These are phyloP conservation scores for Echites panduratus DNA, from an alignment of 257 asterid species.

Conservation along the genomic window DNA sequence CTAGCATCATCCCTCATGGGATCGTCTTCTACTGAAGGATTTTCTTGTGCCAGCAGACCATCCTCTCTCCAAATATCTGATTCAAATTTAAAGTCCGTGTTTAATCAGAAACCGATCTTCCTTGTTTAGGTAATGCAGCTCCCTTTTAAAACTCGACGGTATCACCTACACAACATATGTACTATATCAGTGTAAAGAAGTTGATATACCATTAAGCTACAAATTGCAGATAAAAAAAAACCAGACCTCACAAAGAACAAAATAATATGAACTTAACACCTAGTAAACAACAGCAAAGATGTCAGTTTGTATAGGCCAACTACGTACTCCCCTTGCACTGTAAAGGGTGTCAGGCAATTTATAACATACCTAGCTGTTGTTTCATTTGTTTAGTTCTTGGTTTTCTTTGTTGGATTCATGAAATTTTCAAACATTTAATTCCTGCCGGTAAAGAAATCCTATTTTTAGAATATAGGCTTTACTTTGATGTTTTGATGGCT, in stretches of 20 bases:
- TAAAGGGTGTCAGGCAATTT: not conserved
- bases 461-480: not conserved
- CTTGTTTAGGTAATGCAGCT: conserved; percentile 72
- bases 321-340: not conserved
- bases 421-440: not conserved
- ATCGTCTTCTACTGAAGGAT: not conserved
- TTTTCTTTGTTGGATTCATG: not conserved
- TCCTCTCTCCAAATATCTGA: conserved; percentile 19
- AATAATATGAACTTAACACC: not conserved
- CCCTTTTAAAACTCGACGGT: conserved; percentile 64
- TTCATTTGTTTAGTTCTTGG: not conserved
- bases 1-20: conserved; percentile 22
- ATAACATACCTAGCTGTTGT: not conserved
- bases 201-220: not conserved
- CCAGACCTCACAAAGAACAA: not conserved
- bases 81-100: conserved; percentile 44
- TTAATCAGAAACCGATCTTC: conserved; percentile 70
- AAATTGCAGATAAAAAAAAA: not conserved
- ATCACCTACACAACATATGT: conserved; percentile 48
- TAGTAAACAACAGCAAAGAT: not conserved
- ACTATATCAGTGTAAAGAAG: not conserved
- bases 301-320: not conserved
- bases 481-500: not conserved
- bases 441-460: not conserved
- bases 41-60: conserved; percentile 1